These are phyloP conservation scores for Suaeda aralocaspica DNA, from an alignment of 148 eudicot genomes.

Conservation along the genomic window DNA sequence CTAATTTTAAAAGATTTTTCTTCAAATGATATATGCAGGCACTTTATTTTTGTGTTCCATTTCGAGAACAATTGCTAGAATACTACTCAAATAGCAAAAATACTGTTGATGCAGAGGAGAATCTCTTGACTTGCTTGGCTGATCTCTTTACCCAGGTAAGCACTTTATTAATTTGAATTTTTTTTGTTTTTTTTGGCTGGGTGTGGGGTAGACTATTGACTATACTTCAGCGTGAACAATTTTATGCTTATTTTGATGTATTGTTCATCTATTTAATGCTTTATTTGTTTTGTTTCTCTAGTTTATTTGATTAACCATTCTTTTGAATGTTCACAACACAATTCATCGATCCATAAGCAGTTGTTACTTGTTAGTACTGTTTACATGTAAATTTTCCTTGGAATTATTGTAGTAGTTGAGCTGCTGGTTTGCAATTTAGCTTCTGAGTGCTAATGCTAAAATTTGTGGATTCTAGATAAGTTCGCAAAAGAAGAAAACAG, in stretches of 20 bases:
- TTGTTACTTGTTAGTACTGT: background rate
- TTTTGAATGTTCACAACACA: background rate
- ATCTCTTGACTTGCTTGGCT: slow-evolving; percentile 81
- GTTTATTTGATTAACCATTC: background rate
- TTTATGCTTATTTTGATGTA: background rate
- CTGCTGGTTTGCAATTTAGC: background rate
- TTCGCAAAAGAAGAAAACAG: slow-evolving; percentile 75
- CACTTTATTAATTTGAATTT: background rate
- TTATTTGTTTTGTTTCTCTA: background rate
- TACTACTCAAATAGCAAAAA: slow-evolving; percentile 62
- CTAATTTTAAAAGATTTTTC: background rate
- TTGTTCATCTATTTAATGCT: background rate
- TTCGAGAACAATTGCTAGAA: slow-evolving; percentile 79
- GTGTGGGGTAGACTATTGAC: background rate
- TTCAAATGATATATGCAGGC: slow-evolving; percentile 46
- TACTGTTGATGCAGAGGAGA: slow-evolving; percentile 70
- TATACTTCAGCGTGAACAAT: background rate
- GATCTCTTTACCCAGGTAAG: slow-evolving; percentile 83
- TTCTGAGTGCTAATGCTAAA: slow-evolving; percentile 1
- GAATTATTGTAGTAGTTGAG: background rate
- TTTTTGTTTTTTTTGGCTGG: background rate
- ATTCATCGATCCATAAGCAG: background rate
- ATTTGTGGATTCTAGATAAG: slow-evolving; percentile 35
- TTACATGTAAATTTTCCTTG: too few relatives aligned
- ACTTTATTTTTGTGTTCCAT: slow-evolving; percentile 83